Conservation (phyloP, 306 rosid species). For the Ammopiptanthus mongolicus region DNA sequence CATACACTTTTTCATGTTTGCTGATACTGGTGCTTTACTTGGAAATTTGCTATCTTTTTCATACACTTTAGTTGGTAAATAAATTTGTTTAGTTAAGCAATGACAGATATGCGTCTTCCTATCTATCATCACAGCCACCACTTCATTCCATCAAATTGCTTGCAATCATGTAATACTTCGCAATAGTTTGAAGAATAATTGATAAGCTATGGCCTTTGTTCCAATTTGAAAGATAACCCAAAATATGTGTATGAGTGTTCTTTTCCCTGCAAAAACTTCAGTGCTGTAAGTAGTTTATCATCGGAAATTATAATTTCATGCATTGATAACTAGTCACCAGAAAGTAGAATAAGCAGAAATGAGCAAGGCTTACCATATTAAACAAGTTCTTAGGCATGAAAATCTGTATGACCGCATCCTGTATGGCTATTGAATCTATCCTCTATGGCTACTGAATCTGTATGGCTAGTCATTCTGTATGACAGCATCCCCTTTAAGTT, state of each 20-base stretch:
- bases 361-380: too few species aligned
- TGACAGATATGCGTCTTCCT: too few species aligned
- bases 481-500: too few species aligned
- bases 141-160: neutral
- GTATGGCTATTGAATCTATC: too few species aligned
- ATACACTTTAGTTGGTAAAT: neutral
- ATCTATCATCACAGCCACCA: neutral
- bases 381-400: too few species aligned
- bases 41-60: slow-evolving; percentile 1
- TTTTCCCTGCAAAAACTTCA: neutral
- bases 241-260: neutral
- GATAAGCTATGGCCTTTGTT: neutral
- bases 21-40: neutral
- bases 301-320: neutral
- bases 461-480: too few species aligned
- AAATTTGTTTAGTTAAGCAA: too few species aligned
- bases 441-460: too few species aligned
- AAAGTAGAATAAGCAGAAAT: neutral
- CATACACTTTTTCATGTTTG: slow-evolving; percentile 7
- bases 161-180: neutral
- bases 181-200: neutral
- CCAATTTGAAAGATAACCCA: neutral
- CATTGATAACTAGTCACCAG: neutral
- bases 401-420: too few species aligned
- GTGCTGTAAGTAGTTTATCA: neutral